These are phyloP conservation scores for Austroboletus rostrupii DNA, from an alignment of 1,284 basidiomycete species.

Conservation along the genomic window DNA sequence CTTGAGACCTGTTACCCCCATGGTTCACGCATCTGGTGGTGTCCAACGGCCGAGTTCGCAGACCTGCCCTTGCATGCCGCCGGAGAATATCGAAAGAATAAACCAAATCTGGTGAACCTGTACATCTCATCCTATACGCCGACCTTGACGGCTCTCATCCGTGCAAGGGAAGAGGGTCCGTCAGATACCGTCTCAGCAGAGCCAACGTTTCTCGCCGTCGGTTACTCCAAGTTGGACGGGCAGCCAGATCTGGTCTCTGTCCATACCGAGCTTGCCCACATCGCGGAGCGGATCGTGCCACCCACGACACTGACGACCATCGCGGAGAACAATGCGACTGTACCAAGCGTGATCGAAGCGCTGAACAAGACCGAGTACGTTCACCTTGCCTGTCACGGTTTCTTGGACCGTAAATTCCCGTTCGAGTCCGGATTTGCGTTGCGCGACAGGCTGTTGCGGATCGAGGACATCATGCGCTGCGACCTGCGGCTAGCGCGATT, in stretches of 20 bases:
- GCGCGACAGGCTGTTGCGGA: conserved; percentile 14
- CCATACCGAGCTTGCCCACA: neutral
- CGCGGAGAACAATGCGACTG: neutral
- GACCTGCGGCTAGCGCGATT: conserved; percentile 25
- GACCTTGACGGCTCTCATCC: conserved; percentile 27
- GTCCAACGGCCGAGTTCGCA: conserved; percentile 31
- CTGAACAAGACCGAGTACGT: conserved; percentile 11
- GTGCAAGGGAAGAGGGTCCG: conserved; percentile 2
- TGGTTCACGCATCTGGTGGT: conserved; percentile 37
- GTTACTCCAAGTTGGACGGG: conserved; percentile 3
- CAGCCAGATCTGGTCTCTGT: conserved; percentile 4
- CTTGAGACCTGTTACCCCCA: conserved; percentile 9
- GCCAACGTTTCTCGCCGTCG: conserved; percentile 9
- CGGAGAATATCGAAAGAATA: conserved; percentile 1
- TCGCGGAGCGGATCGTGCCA: neutral
- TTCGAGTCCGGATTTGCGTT: conserved; percentile 23
- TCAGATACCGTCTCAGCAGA: neutral
- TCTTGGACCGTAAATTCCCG: conserved; percentile 8
- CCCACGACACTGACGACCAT: conserved; percentile 1
- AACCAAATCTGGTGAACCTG: conserved; percentile 18
- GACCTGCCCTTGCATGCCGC: conserved; percentile 22
- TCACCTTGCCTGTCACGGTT: conserved; percentile 22
- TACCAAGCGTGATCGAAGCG: conserved; percentile 2
- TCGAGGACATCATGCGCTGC: conserved; percentile 24
- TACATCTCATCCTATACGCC: conserved; percentile 34